Percentiles rank a stretch among this genome's conserved stretches.
phyloP scores from a whole-genome alignment of 257 asterid genomes.

The Solanum pimpinellifolium region DNA sequence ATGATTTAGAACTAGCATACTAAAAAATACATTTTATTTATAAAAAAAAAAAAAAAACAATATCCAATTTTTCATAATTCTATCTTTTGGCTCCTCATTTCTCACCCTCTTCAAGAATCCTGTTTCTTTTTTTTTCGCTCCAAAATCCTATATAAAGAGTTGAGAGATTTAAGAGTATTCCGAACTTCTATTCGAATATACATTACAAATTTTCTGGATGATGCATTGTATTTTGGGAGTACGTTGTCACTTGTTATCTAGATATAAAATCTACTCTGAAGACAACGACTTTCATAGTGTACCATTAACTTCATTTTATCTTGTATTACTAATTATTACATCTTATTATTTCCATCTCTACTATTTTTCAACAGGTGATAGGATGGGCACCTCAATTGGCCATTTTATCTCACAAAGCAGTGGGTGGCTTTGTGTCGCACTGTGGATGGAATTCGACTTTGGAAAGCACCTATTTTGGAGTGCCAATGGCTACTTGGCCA shows the following conservation, averaged over 20 bases:
- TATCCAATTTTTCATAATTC: not conserved
- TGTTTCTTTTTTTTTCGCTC: not conserved
- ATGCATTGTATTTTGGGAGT: not conserved
- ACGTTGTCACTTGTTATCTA: not conserved
- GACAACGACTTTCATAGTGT: not conserved
- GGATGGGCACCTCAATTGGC: conserved; percentile 26
- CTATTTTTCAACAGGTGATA: not conserved
- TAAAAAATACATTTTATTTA: not conserved
- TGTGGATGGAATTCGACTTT: conserved; percentile 25
- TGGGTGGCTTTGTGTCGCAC: conserved; percentile 29
- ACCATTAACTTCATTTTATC: not conserved
- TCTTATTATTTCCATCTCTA: not conserved
- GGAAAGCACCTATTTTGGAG: conserved; percentile 20
- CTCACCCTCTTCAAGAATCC: not conserved
- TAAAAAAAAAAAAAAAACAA: too few species aligned
- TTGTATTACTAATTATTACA: not conserved
- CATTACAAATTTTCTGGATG: not conserved
- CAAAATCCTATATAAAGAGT: not conserved
- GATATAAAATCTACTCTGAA: not conserved
- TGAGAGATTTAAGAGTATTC: not conserved
- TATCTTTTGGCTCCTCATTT: not conserved
- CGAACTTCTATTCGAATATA: not conserved
- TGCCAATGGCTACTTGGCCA: conserved; percentile 15
- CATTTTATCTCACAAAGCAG: conserved; percentile 13
- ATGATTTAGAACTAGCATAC: not conserved